Evolutionary conservation across 2,329 filamentous ascomycete species (phyloP), one percentile per base, ranked within the genome.

Genomic region (Cytospora schulzeri): DNA sequence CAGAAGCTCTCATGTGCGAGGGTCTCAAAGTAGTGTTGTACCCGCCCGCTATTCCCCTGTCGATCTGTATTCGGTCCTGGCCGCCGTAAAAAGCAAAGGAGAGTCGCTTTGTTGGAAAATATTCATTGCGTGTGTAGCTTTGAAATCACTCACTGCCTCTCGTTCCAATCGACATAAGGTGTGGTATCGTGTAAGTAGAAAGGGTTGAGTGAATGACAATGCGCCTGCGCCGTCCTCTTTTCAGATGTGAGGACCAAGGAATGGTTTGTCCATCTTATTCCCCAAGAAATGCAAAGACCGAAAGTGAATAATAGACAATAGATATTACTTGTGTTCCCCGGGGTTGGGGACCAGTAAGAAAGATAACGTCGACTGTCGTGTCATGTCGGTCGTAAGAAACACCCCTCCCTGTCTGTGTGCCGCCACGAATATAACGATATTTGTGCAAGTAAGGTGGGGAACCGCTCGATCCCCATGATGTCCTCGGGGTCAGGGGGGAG

Each of bases 331-430:
- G 31, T 24, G 15, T 33, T 38, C 26, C n/a, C 29, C 22, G 60
- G 11, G 33, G 28, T 38, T 51, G 31, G 7, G 8, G 33, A 50
- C 19, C 57, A 53, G 52, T 29, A 8, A n/a, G 26, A 15, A 14
- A 45, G 35, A 35, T 17, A 50, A 29, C 29, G 48, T 54, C 55
- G 28, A 28, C n/a, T 64, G 57, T 62, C 26, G 48, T 64, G 31
- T 51, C 53, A 55, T 50, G 48, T n/a, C 45, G 35, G 52, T 29
- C 19, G 22, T 60, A 15, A 53, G 57, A 41, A 19, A n/a, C n/a
- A n/a, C n/a, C n/a, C n/a, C 31, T 56, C 50, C 33, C 31, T 2
- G n/a, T 52, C 7, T 38, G 12, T 41, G 38, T 41, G 17, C 38
- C 38, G 17, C 38, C 38, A 17, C n/a, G 38, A 17, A 41, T n/a